Base-by-base conservation (phyloP, 257 asterid genomes). In the Thymus mandschuricus region DNA sequence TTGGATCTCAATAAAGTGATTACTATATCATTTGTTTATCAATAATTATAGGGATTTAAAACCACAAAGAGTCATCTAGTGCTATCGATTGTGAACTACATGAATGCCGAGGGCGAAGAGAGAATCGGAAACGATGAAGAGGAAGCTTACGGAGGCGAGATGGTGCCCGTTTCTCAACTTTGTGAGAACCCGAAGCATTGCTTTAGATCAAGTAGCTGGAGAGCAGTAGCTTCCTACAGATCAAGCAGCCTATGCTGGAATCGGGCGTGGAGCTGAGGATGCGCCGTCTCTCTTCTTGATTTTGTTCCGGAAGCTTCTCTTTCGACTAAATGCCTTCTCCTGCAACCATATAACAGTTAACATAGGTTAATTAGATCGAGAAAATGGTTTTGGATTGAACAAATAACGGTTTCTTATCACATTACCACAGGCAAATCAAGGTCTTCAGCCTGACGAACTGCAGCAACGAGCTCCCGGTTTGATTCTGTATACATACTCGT, bases 281-380 rank as follows among this genome's bases (percentile, higher is more conserved):
- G 78, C 66, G 2, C 49, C 44, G 76, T 84, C 92, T 88, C 85
- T 86, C 81, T 92, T 92, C 84, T 92, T 95, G 28, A 95, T 68
- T 85, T 92, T 95, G 82, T 95, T 95, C 27, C 99, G 83, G 81
- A 95, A 92, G 76, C 99, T 76, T 81, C 99, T 92, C 84, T 92
- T 95, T 74, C 98, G 81, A 81, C 98, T 95, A 74, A 95, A 95
- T 30, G 96, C 99, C 54, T 82, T 88, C 75, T 95, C 98, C 99
- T 92, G 88, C 77, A 87, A 51, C 48, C 68, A 85, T 35, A 74
- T 15, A 21, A 21, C 21, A 21, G 21, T 21, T 21, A 21, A 21
- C 21, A 21, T 21, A 21, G 38, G 4, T 34, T 34, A 34, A 11
- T 46, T 5, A 46, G 15, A 46, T 46, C 52, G 11, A 46, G 21